Conservation (phyloP, 2,329 filamentous ascomycete genomes). For the Alternaria sp. region DNA sequence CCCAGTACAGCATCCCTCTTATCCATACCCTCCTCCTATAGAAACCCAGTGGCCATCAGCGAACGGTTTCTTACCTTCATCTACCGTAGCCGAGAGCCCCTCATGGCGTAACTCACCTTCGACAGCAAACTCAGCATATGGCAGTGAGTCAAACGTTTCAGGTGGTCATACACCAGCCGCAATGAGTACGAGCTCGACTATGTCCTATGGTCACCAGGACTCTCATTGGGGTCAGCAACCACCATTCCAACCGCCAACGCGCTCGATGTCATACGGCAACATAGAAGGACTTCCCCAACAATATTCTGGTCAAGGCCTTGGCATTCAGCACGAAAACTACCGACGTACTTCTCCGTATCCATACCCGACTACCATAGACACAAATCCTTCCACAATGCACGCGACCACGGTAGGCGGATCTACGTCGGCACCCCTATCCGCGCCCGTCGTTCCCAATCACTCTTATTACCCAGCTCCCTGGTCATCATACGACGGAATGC, state of each 20-base stretch:
- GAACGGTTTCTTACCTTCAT: constrained; percentile 45
- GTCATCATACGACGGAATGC: constrained; percentile 40
- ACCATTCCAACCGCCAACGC: constrained; percentile 42
- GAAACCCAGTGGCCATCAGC: constrained; percentile 50
- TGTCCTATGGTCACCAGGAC: constrained; percentile 47
- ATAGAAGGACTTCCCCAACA: constrained; percentile 49
- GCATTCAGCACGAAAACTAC: constrained; percentile 44
- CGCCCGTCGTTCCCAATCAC: constrained; percentile 44
- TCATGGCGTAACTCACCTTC: constrained; percentile 50
- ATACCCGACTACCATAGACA: constrained; percentile 47
- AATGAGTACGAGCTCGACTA: constrained; percentile 48
- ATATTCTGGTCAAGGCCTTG: constrained; percentile 42
- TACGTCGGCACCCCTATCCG: constrained; percentile 45
- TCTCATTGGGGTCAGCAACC: constrained; percentile 41
- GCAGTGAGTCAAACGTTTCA: constrained; percentile 48
- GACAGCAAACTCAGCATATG: constrained; percentile 46
- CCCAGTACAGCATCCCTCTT: constrained; percentile 43
- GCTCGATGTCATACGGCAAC: constrained; percentile 53
- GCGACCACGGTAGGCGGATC: constrained; percentile 37
- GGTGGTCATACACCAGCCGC: constrained; percentile 47
- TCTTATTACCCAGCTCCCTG: constrained; percentile 44
- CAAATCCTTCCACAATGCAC: constrained; percentile 36
- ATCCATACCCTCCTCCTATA: constrained; percentile 46
- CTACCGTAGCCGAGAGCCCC: constrained; percentile 46
- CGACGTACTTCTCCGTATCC: constrained; percentile 47